These are phyloP conservation scores for Eucalyptus melliodora DNA, from an alignment of 345 rosid genomes.

Conservation along the genomic window DNA sequence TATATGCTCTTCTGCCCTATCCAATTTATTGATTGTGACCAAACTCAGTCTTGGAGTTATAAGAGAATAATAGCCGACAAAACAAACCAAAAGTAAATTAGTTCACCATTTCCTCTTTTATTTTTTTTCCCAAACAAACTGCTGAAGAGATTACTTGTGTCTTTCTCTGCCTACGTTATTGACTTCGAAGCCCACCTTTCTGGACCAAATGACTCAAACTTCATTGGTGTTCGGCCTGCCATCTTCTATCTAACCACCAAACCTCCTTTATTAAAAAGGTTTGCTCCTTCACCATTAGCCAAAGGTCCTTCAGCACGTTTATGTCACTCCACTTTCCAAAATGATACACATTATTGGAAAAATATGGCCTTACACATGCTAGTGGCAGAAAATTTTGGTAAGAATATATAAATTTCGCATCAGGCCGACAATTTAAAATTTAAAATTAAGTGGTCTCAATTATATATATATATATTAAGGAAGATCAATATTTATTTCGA, in stretches of 20 bases:
- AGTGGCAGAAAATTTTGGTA: background rate
- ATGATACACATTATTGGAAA: background rate
- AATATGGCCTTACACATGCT: background rate
- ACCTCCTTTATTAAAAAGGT: background rate
- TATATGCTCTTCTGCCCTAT: background rate
- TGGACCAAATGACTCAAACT: background rate
- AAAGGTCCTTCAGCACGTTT: background rate
- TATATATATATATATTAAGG: background rate
- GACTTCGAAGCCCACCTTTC: background rate
- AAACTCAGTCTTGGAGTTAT: background rate
- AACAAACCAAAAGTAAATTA: background rate
- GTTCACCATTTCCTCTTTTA: background rate
- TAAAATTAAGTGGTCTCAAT: background rate
- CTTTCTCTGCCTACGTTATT: background rate
- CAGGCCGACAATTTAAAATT: background rate
- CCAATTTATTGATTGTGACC: background rate
- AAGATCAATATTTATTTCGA: background rate
- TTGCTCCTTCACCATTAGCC: background rate
- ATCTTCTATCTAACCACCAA: background rate
- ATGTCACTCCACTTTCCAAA: background rate
- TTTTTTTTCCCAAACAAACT: background rate
- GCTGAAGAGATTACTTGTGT: background rate
- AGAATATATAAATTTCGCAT: background rate
- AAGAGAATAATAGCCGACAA: background rate
- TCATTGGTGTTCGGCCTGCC: background rate